Percentiles rank a stretch among this genome's conserved stretches.
These are phyloP conservation scores for Vickermania ingenoplastis DNA, from an alignment of 208 protist genomes.

Conservation along the genomic window DNA sequence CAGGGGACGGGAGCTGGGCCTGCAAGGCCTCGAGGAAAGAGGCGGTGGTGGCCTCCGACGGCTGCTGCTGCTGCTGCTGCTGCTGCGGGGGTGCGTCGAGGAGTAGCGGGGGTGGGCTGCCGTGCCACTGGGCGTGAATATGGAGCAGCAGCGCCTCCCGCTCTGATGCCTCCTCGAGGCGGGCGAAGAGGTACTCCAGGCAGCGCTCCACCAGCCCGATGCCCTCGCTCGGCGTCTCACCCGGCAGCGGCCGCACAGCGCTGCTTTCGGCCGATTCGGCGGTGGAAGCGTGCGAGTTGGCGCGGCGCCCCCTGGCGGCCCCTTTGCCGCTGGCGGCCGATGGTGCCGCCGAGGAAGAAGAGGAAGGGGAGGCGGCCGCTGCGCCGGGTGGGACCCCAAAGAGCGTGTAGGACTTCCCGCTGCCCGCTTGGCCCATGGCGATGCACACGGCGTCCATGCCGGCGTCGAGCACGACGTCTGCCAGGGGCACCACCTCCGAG, in stretches of 20 bases:
- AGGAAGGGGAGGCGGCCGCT: no score
- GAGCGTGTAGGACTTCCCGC: constrained; percentile 62
- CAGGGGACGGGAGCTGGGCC: not conserved
- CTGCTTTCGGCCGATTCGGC: not conserved
- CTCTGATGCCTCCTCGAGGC: not conserved
- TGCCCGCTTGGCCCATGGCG: constrained; percentile 52
- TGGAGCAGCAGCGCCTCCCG: not conserved
- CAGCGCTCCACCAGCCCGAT: not conserved
- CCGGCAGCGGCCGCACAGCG: not conserved
- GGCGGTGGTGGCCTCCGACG: not conserved
- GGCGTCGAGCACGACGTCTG: constrained; percentile 28
- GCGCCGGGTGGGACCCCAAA: constrained; percentile 16
- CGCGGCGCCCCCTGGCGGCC: no score
- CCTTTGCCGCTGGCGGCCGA: no score
- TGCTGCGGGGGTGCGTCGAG: no score
- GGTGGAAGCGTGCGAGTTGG: no score
- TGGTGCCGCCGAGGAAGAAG: no score
- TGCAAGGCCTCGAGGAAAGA: not conserved
- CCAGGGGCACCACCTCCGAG: constrained; percentile 24
- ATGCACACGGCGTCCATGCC: constrained; percentile 30
- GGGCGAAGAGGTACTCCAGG: not conserved
- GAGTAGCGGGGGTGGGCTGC: not conserved
- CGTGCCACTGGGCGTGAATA: constrained; percentile 5
- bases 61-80: not conserved
- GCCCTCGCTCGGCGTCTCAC: not conserved